Evolutionary conservation across 1,139 yeast genomes (phyloP), one percentile per base, ranked within the genome.

Genomic region (Blastobotrys elegans): DNA sequence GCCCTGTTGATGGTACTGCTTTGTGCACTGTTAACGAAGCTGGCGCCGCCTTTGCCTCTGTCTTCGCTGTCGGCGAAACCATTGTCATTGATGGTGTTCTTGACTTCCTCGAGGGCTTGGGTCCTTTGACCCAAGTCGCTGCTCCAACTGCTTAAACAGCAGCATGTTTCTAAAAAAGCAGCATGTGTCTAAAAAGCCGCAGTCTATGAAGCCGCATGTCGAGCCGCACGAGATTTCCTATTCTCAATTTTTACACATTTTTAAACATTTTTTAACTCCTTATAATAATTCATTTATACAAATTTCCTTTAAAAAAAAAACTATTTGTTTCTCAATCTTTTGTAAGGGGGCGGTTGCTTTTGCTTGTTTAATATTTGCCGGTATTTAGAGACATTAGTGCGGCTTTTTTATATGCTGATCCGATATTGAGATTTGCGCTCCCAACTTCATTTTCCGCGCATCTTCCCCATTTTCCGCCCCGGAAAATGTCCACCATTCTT

Each of bases 21-120:
- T 34, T 38, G 20, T 53, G 56, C 36, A 46, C 53, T 17, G 33
- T 42, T 33, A 47, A 50, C 45, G 50, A 53, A 46, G 49, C 38
- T 30, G 50, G 33, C 36, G 56, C 55, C 21, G 43, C 56, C 26
- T 44, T 52, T 20, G 55, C 52, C 46, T 31, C 46, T 27, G 52
- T 48, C 34, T 52, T 38, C 29, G 45, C 48, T 26, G 53, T 53
- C 24, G 56, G 53, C 36, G 55, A 53, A 40, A 48, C 47, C 38
- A 47, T 53, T 29, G 36, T 48, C 43, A 44, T 53, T 33, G 41
- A 37, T 40, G 50, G 49, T 40, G 26, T 41, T 13, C 24, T 20
- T 6, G 26, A 20, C 22, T 5, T 33, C 3, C 11, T 33, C 16
- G 18, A 18, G 18, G 30, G 18, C 32, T 20, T 33, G 21, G 44